Conservation (phyloP, 257 asterid species). For the Rhazya stricta region DNA sequence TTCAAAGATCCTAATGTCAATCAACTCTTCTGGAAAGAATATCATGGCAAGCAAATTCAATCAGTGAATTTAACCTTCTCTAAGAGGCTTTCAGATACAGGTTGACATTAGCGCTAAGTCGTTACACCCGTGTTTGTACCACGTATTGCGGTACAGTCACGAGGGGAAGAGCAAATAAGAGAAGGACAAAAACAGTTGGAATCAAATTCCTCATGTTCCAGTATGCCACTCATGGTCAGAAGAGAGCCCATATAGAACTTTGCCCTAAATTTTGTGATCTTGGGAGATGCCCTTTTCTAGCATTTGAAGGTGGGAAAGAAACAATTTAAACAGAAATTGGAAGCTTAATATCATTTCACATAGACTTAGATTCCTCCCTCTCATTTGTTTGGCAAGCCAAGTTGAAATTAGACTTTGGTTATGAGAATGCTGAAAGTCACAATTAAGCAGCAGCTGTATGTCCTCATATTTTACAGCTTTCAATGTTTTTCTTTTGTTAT, state of each 20-base stretch:
- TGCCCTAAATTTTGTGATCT: no score
- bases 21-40: neutral
- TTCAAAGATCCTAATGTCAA: neutral
- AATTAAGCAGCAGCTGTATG: neutral
- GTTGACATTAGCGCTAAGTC: neutral
- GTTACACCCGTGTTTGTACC: neutral
- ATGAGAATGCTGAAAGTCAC: neutral
- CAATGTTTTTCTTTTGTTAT: neutral
- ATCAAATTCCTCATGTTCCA: no score
- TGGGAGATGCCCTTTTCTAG: no score
- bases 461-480: neutral
- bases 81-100: neutral
- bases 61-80: neutral
- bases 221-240: no score
- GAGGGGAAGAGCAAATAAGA: no score
- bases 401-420: neutral
- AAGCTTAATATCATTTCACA: neutral
- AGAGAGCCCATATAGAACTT: no score
- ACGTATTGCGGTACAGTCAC: no score
- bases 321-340: neutral
- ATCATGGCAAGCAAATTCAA: neutral
- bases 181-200: no score
- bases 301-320: neutral
- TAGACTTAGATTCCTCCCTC: neutral
- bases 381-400: neutral